Conservation (phyloP, 345 rosid species). For the Dovyalis caffra region DNA sequence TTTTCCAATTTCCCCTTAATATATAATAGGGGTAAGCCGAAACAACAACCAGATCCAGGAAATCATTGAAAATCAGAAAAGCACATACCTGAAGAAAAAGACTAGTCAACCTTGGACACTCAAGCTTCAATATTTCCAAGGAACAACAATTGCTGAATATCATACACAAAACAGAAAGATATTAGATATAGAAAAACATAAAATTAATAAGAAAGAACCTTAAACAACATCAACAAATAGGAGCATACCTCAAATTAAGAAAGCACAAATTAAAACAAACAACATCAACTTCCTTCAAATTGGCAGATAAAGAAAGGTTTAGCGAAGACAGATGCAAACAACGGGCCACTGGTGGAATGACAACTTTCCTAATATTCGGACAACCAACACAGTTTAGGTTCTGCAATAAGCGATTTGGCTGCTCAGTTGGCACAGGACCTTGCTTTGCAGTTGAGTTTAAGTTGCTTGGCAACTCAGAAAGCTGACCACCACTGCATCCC, state of each 20-base stretch:
- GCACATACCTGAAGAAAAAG: constrained; percentile 77
- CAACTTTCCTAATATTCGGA: constrained; percentile 82
- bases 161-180: constrained; percentile 5
- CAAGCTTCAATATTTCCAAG: constrained; percentile 78
- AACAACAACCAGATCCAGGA: neutral
- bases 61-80: neutral
- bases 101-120: constrained; percentile 78
- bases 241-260: constrained; percentile 73
- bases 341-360: constrained; percentile 71
- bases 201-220: neutral
- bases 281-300: constrained; percentile 87
- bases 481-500: constrained; percentile 54
- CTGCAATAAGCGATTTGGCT: constrained; percentile 70
- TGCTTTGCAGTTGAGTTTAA: constrained; percentile 30
- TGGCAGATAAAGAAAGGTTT: constrained; percentile 78
- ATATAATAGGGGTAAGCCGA: neutral
- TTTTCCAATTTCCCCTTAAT: neutral
- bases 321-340: constrained; percentile 73
- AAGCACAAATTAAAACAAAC: constrained; percentile 65
- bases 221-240: neutral
- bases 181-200: constrained; percentile 4
- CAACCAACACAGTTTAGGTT: constrained; percentile 95
- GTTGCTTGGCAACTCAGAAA: constrained; percentile 33
- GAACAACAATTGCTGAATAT: constrained; percentile 75
- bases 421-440: constrained; percentile 38